Percentiles rank a stretch among this genome's conserved stretches.
Evolutionary conservation across 2,329 filamentous ascomycete genomes (phyloP).

Genomic region (Fusarium devonianum): DNA sequence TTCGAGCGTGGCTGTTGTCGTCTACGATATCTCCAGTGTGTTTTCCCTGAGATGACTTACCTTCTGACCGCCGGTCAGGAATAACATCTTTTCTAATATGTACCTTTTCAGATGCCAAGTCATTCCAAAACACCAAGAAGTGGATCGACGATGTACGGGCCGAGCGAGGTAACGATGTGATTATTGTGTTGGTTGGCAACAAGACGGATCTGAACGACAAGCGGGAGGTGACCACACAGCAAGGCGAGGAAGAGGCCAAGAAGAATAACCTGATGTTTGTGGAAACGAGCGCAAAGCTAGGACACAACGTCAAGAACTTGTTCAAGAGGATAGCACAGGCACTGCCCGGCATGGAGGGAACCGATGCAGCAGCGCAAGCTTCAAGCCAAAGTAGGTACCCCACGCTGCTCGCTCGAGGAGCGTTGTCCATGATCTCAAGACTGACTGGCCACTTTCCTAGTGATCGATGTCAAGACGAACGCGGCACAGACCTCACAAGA

Average conservation of each 20-base stretch:
- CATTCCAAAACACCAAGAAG: constrained; percentile 98
- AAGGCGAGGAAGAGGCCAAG: constrained; percentile 98
- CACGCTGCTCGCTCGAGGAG: not conserved
- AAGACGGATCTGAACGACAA: constrained; percentile 99
- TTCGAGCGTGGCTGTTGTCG: constrained; percentile 95
- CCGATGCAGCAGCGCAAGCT: constrained; percentile 76
- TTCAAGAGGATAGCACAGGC: constrained; percentile 99
- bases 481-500: constrained; percentile 74
- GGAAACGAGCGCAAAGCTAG: constrained; percentile 96
- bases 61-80: constrained; percentile 12
- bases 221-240: constrained; percentile 93
- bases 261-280: constrained; percentile 99
- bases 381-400: constrained; percentile 75
- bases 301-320: constrained; percentile 96
- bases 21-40: constrained; percentile 94
- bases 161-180: constrained; percentile 97
- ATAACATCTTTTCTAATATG: too few species aligned
- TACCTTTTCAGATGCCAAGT: constrained; percentile 76
- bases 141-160: constrained; percentile 99
- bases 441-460: constrained; percentile 53
- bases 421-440: not conserved
- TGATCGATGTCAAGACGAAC: constrained; percentile 93
- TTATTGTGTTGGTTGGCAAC: constrained; percentile 97
- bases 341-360: constrained; percentile 94
- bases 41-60: constrained; percentile 30